Conservation (phyloP, 1,284 basidiomycete genomes). For the Somion occarium region DNA sequence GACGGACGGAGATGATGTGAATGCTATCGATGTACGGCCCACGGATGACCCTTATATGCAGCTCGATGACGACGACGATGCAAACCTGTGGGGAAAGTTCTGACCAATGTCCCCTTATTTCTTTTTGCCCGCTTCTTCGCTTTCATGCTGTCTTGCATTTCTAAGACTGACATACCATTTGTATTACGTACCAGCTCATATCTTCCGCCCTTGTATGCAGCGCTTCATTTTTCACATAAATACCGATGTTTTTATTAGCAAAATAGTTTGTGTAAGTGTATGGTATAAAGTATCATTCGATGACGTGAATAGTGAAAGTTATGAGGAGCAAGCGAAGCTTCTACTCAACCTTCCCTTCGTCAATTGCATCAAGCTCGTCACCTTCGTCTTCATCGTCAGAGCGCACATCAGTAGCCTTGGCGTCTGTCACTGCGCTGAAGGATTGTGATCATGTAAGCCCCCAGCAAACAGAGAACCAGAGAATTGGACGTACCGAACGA, state of each 20-base stretch:
- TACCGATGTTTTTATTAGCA: too few relatives aligned
- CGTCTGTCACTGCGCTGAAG: conserved; percentile 20
- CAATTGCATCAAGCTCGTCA: conserved; percentile 33
- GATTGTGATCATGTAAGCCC: not conserved
- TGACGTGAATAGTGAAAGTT: too few relatives aligned
- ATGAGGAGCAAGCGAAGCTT: too few relatives aligned
- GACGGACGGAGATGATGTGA: conserved; percentile 25
- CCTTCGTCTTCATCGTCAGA: conserved; percentile 66
- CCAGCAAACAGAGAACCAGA: not conserved
- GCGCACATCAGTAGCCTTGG: conserved; percentile 40
- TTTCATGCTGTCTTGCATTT: too few relatives aligned
- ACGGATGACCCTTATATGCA: not conserved
- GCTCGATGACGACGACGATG: not conserved
- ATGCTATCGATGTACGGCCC: conserved; percentile 1
- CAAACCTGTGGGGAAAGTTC: not conserved
- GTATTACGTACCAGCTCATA: too few relatives aligned
- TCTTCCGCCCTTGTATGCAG: too few relatives aligned
- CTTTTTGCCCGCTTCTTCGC: not conserved
- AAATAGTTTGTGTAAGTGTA: not conserved
- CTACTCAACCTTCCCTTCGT: too few relatives aligned
- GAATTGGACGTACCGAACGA: conserved; percentile 37
- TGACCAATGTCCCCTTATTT: not conserved
- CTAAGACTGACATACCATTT: too few relatives aligned
- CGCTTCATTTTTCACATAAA: too few relatives aligned
- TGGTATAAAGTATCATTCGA: not conserved